A percentile compares a stretch with the other conserved stretches of the same genome.
These are phyloP conservation scores for Ophiostoma sp. DNA, from an alignment of 2,329 filamentous ascomycete genomes.

Conservation along the genomic window DNA sequence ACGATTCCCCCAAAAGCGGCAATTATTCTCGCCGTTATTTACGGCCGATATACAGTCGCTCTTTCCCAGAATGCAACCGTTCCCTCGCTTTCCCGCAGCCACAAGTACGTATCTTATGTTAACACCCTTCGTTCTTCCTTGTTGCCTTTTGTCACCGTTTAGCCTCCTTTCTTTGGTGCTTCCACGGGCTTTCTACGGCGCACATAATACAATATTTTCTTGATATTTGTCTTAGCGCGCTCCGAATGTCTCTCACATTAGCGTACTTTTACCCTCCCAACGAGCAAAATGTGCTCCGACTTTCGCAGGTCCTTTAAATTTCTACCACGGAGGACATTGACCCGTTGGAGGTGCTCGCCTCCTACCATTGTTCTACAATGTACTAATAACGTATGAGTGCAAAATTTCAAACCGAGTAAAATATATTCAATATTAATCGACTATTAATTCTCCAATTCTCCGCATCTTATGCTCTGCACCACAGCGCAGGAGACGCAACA, in stretches of 20 bases:
- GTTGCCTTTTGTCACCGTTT: not conserved
- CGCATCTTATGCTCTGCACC: not conserved
- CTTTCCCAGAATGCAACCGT: not conserved
- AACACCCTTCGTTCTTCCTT: not conserved
- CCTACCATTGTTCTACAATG: not conserved
- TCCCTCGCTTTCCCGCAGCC: not conserved
- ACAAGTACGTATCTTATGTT: not conserved
- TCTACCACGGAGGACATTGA: slow-evolving; percentile 20
- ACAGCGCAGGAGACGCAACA: not conserved
- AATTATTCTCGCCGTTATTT: not conserved
- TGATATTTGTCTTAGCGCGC: slow-evolving; percentile 4
- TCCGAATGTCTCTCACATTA: not conserved
- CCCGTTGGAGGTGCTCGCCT: slow-evolving; percentile 19
- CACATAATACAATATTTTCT: not conserved
- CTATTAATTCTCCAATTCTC: not conserved
- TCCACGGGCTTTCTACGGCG: not conserved
- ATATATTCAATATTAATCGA: not conserved
- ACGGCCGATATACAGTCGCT: not conserved
- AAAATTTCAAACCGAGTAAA: not conserved
- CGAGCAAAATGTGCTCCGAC: slow-evolving; percentile 15
- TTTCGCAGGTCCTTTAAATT: slow-evolving; percentile 12
- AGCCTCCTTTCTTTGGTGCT: not conserved
- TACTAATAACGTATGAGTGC: not conserved
- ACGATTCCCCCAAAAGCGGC: not conserved
- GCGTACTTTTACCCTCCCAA: not conserved